These are phyloP conservation scores for Caloboletus inedulis DNA, from an alignment of 1,284 basidiomycete genomes.

Conservation along the genomic window DNA sequence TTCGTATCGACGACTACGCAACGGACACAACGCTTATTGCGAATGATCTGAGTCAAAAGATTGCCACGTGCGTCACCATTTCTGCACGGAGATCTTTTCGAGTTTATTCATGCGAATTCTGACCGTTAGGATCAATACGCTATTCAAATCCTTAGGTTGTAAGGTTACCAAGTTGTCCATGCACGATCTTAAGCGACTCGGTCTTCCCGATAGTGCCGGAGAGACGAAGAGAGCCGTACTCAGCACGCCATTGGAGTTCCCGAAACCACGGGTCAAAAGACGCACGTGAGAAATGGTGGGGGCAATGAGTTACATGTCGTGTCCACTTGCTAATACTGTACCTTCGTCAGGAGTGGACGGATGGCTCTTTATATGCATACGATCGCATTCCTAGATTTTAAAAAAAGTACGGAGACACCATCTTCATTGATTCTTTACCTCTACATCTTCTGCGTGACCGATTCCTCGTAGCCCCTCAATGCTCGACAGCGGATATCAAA, in stretches of 20 bases:
- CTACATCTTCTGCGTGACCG: not conserved
- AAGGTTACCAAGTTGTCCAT: slow-evolving; percentile 57
- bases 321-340: not conserved
- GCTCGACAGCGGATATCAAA: not conserved
- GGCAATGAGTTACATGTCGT: not conserved
- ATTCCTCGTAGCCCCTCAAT: not conserved
- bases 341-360: not conserved
- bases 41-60: slow-evolving; percentile 65
- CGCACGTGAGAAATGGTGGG: slow-evolving; percentile 11
- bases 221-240: slow-evolving; percentile 68
- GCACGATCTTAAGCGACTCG: slow-evolving; percentile 64
- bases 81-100: not conserved
- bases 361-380: not conserved
- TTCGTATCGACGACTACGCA: slow-evolving; percentile 74
- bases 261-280: slow-evolving; percentile 46
- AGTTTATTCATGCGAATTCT: not conserved
- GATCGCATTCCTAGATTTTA: not conserved
- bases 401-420: slow-evolving; percentile 5
- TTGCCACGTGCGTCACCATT: slow-evolving; percentile 53
- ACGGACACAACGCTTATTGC: slow-evolving; percentile 68
- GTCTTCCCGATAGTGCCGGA: slow-evolving; percentile 57
- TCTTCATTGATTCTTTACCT: not conserved
- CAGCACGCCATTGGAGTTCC: slow-evolving; percentile 75
- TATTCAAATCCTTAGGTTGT: slow-evolving; percentile 65
- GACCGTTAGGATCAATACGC: slow-evolving; percentile 41